Conservation (phyloP, 1,139 yeast species). For the Diutina catenulata region DNA sequence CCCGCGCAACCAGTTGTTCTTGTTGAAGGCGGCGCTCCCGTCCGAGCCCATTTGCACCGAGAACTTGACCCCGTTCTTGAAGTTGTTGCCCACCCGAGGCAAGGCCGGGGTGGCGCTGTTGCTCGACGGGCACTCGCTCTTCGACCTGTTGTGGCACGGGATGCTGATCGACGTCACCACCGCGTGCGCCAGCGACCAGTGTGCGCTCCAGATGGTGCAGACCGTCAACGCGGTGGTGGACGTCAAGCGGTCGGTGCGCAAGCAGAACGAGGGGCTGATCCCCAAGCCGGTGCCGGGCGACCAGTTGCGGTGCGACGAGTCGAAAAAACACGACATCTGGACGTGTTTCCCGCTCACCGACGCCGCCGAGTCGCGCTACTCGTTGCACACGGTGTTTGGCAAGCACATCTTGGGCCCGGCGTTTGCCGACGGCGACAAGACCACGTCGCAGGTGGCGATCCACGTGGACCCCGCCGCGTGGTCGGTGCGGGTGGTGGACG, state of each 20-base stretch:
- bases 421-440: conserved; percentile 25
- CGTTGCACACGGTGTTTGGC: conserved; percentile 60
- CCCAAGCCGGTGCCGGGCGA: conserved; percentile 71
- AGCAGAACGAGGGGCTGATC: conserved; percentile 49
- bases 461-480: conserved; percentile 34
- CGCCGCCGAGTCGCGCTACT: conserved; percentile 39
- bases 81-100: conserved; percentile 85
- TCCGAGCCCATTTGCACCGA: conserved; percentile 97
- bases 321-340: conserved; percentile 37
- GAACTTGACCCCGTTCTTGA: conserved; percentile 86
- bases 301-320: conserved; percentile 57
- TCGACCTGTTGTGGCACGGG: conserved; percentile 90
- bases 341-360: conserved; percentile 72
- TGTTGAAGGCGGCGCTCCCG: conserved; percentile 80
- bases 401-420: conserved; percentile 53
- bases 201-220: conserved; percentile 52
- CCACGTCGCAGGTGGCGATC: conserved; percentile 28
- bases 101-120: conserved; percentile 80
- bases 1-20: conserved; percentile 38
- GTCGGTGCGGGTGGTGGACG: conserved; percentile 21
- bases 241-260: conserved; percentile 53
- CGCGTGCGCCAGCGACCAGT: conserved; percentile 26
- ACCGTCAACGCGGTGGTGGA: conserved; percentile 68
- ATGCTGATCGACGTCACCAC: conserved; percentile 81
- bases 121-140: conserved; percentile 90